Percentiles rank a stretch among this genome's conserved stretches.
Evolutionary conservation across 83 land plant species (phyloP).

Genomic region (Picea abies): DNA sequence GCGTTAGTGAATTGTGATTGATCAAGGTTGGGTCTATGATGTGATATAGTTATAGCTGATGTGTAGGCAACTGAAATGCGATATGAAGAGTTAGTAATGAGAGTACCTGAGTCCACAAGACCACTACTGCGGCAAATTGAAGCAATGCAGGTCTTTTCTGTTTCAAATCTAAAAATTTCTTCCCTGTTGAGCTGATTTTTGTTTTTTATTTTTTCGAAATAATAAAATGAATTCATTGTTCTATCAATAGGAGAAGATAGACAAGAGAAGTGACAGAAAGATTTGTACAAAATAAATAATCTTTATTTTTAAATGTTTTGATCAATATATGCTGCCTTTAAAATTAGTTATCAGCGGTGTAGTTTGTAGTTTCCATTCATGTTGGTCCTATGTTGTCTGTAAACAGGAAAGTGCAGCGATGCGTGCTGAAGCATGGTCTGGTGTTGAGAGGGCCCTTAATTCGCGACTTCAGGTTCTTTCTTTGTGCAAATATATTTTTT

Average conservation of each 20-base stretch:
- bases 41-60: constrained; percentile 5
- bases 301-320: neutral
- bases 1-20: neutral
- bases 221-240: too few species aligned
- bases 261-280: too few species aligned
- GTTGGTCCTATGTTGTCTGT: neutral
- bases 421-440: constrained; percentile 97
- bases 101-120: constrained; percentile 98
- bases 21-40: neutral
- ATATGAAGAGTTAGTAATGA: constrained; percentile 86
- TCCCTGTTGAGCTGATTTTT: too few species aligned
- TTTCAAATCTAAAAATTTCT: too few species aligned
- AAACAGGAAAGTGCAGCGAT: constrained; percentile 79
- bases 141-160: constrained; percentile 82
- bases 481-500: neutral
- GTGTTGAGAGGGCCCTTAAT: constrained; percentile 87
- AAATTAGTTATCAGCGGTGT: neutral
- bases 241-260: too few species aligned
- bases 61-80: constrained; percentile 93
- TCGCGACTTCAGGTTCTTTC: constrained; percentile 78
- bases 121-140: constrained; percentile 98
- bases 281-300: too few species aligned
- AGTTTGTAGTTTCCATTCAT: neutral
- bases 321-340: neutral
- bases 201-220: too few species aligned